Evolutionary conservation across 2,329 filamentous ascomycete species (phyloP), one percentile per base, ranked within the genome.

Genomic region (Cephalotrichum gorgonifer): DNA sequence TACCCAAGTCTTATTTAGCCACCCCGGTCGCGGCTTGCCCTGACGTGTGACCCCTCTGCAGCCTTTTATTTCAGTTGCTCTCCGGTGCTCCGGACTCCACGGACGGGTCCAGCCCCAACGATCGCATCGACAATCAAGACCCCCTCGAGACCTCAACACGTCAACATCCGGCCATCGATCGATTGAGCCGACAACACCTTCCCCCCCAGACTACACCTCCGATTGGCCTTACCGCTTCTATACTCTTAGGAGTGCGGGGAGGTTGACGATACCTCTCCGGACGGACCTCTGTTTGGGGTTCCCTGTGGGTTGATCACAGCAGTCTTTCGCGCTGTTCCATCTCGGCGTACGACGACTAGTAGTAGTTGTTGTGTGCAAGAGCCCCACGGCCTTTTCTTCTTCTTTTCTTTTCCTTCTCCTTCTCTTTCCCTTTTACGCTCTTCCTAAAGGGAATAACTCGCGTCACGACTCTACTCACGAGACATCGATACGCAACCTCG

Each of bases 201-300:
- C 38, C 11, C 25, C 14, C 43, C 43, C 46, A 17, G 20, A 6
- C 31, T 30, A 42, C 41, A 20, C 17, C 35, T 11, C 17, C 31
- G 48, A 45, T 28, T 50, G 48, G 48, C 9, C 20, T 26, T 49
- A 42, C 31, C 48, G 25, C n/a, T n/a, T n/a, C 22, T 22, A 23
- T 44, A n/a, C 30, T 41, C 25, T 26, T 23, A 35, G 30, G 28
- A 45, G 48, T 50, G 48, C 48, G 48, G 48, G 48, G 48, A 50
- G 48, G 48, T 46, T 50, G 28, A 17, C 12, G 43, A 35, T 43
- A 45, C 48, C 48, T 50, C 48, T 50, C 48, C 48, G 48, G 48
- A 50, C 48, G 43, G n/a, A 50, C 42, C 48, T 50, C 48, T 35
- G 17, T 23, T 38, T 45, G 48, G 41, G 48, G 48, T 45, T 39